phyloP scores from a whole-genome alignment of 106 monocot species.

The Dendrobium catenatum region DNA sequence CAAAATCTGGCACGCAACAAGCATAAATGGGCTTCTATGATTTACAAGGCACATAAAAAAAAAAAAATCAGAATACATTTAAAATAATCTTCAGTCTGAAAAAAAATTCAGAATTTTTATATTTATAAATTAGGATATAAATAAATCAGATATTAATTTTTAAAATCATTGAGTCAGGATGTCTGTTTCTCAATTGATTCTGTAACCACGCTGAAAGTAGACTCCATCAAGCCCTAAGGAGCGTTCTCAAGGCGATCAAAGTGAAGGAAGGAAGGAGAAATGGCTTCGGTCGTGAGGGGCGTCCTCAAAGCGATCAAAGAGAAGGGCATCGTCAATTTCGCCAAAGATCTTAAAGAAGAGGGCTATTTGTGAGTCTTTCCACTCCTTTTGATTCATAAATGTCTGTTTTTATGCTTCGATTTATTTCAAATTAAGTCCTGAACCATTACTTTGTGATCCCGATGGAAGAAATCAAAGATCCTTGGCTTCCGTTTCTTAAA shows the following conservation, averaged over 20 bases:
- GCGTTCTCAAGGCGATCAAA: not conserved
- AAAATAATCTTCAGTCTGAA: no score
- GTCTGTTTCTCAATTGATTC: no score
- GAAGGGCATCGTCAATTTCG: conserved; percentile 66
- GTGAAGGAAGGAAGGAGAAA: conserved; percentile 9
- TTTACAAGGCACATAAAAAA: no score
- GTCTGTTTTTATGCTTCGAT: not conserved
- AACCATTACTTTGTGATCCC: not conserved
- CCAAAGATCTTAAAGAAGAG: conserved; percentile 49
- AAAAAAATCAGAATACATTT: no score
- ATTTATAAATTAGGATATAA: no score
- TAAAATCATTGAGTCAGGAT: no score
- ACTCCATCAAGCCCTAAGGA: not conserved
- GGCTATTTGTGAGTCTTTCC: conserved; percentile 54
- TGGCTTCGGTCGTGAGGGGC: conserved; percentile 69
- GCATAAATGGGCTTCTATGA: no score
- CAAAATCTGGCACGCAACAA: no score
- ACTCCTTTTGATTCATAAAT: not conserved
- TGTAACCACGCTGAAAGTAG: not conserved
- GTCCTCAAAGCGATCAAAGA: conserved; percentile 55
- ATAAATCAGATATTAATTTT: no score
- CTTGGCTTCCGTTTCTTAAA: not conserved
- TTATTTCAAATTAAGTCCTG: not conserved
- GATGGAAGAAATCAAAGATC: not conserved
- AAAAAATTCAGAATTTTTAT: no score